Base-by-base conservation (phyloP, 768 basidiomycete species). In the Gloeophyllum trabeum region DNA sequence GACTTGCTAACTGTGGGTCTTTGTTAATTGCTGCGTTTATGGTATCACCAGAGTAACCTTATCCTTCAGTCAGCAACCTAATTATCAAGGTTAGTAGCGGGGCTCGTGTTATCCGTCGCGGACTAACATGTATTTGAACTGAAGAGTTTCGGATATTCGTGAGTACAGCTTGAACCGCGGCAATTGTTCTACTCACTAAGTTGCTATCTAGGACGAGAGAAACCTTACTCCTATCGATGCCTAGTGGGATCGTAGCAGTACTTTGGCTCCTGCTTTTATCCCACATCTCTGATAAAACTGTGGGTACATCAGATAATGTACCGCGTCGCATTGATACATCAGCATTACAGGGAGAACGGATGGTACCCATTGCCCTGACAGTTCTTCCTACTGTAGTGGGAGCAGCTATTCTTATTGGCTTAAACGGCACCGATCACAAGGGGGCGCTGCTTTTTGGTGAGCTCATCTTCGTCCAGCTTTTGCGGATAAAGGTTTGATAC, bases 201-300 rank as follows among this genome's bases (percentile, higher is more conserved):
- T 78, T 79, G 48, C 77, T 77, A 22, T 81, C 79, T 41, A 77
- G 73, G 73, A 70, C 79, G 6, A 73, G 65, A 52, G 75, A 79
- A 52, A 73, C 79, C 0, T 58, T 81, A 13, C 79, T 80, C 32
- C 51, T 79, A 20, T 67, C 69, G 3, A 76, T 78, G 0, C 79
- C 77, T 2, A 66, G 56, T 19, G 81, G 79, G 2, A 63, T 59
- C 6, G 54, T 81, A 21, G 69, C 65, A 3, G 65, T 75, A 0
- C 30, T 59, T 3, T 76, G 62, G 45, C 67, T 71, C 1, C 47
- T 79, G 14, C 50, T 66, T 3, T 78, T 74, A 46, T 76, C 76
- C 3, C 80, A 74, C 69, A 76, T 76, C 52, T 76, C 79, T 0
- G 80, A 81, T 49, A 72, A 60, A 55, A 79, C 71, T 69, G 77